phyloP scores from a whole-genome alignment of 225 moss, liverwort and hornwort species.

The Marchantia paleacea region DNA sequence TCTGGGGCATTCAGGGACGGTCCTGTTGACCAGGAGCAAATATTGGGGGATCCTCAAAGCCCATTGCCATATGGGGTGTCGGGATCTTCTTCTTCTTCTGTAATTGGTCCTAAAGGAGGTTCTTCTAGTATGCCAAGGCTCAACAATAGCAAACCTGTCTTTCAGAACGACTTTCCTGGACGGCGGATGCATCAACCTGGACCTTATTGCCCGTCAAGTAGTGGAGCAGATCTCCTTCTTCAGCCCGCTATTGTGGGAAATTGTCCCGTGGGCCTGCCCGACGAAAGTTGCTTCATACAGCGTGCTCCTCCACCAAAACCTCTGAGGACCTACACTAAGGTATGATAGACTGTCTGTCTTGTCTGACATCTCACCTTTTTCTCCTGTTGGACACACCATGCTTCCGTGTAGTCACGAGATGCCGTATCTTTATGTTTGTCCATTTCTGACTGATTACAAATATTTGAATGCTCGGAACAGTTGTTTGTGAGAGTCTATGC shows the following conservation, averaged over 20 bases:
- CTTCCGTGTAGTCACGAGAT: no score
- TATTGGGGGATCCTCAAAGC: slow-evolving; percentile 38
- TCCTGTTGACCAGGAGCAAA: slow-evolving; percentile 37
- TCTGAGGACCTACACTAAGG: slow-evolving; percentile 74
- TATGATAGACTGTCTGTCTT: slow-evolving; percentile 9
- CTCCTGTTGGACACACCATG: no score
- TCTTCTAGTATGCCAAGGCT: slow-evolving; percentile 30
- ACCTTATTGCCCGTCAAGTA: slow-evolving; percentile 15
- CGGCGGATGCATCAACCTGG: slow-evolving; percentile 32
- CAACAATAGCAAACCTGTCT: slow-evolving; percentile 28
- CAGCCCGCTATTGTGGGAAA: slow-evolving; percentile 26
- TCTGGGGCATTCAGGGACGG: slow-evolving; percentile 35
- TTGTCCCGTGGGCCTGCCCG: slow-evolving; percentile 27
- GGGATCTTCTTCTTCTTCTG: slow-evolving; percentile 38
- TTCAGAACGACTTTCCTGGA: slow-evolving; percentile 36
- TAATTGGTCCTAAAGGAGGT: slow-evolving; percentile 35
- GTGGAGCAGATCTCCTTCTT: slow-evolving; percentile 29
- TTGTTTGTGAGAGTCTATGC: no score
- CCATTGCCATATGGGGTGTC: slow-evolving; percentile 35
- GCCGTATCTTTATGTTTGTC: no score
- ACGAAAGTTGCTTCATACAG: slow-evolving; percentile 38
- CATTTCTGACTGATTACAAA: no score
- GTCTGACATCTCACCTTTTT: no score
- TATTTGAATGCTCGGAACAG: no score
- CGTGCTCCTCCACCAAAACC: slow-evolving; percentile 45